Evolutionary conservation across 176 grass and related monocot genomes (phyloP).

Genomic region (Areca catechu): DNA sequence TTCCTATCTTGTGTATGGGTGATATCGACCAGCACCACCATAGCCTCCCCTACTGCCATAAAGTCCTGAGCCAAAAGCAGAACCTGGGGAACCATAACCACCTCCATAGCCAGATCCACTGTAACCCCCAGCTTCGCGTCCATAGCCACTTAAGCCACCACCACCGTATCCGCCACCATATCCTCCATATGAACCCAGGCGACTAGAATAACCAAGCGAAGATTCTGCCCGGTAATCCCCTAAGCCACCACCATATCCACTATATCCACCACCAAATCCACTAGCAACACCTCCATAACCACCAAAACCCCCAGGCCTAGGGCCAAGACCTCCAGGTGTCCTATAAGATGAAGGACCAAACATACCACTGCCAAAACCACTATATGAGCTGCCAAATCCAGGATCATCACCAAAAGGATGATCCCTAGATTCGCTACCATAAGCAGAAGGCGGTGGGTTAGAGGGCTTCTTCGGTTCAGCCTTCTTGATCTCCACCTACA

Average conservation of each 20-base stretch:
- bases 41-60: constrained; percentile 65
- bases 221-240: constrained; percentile 44
- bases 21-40: constrained; percentile 63
- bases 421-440: constrained; percentile 47
- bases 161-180: constrained; percentile 50
- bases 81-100: constrained; percentile 48
- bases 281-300: constrained; percentile 21
- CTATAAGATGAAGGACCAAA: constrained; percentile 50
- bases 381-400: constrained; percentile 45
- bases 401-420: constrained; percentile 34
- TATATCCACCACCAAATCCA: constrained; percentile 29
- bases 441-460: constrained; percentile 46
- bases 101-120: constrained; percentile 47
- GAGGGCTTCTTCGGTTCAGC: constrained; percentile 91
- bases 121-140: constrained; percentile 41
- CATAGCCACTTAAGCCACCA: constrained; percentile 26
- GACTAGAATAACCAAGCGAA: constrained; percentile 49
- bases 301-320: constrained; percentile 50
- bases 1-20: constrained; percentile 74
- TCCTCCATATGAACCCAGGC: constrained; percentile 27
- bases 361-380: constrained; percentile 38
- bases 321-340: constrained; percentile 51
- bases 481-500: constrained; percentile 99
- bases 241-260: constrained; percentile 43
- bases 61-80: constrained; percentile 27